Conservation (phyloP, 306 rosid species). For the Mucuna pruriens region DNA sequence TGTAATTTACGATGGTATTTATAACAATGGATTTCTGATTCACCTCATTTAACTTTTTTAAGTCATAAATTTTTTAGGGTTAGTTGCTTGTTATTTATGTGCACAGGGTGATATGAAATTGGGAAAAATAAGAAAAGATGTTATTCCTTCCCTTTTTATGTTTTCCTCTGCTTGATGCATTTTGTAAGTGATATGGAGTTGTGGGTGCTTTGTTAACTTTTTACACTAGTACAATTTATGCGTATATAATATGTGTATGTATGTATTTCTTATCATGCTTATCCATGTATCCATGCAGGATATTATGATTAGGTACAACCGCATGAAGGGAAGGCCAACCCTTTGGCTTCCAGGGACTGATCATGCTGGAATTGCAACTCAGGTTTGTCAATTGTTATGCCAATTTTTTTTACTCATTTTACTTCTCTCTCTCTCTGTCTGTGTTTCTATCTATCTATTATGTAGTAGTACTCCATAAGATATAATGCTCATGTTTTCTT, state of each 20-base stretch:
- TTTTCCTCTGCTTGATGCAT: slow-evolving; percentile 12
- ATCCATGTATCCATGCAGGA: slow-evolving; percentile 59
- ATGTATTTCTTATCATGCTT: slow-evolving; percentile 19
- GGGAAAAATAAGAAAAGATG: neutral
- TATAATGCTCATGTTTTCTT: neutral
- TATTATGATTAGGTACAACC: slow-evolving; percentile 93
- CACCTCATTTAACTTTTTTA: neutral
- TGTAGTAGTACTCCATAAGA: neutral
- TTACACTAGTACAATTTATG: neutral
- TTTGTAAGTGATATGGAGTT: neutral
- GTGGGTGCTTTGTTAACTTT: neutral
- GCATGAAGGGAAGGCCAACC: slow-evolving; percentile 97
- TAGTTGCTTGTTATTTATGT: slow-evolving; percentile 11
- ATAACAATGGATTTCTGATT: slow-evolving; percentile 16
- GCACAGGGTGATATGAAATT: neutral
- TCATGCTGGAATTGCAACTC: slow-evolving; percentile 99
- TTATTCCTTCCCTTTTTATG: neutral
- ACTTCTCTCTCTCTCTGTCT: neutral
- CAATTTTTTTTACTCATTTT: slow-evolving; percentile 7
- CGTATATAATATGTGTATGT: neutral
- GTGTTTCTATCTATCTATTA: neutral
- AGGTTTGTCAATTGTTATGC: slow-evolving; percentile 57
- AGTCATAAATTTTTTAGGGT: slow-evolving; percentile 1
- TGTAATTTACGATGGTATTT: neutral
- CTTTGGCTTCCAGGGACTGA: slow-evolving; percentile 99